Evolutionary conservation across 768 basidiomycete species (phyloP), one percentile per base, ranked within the genome.

Genomic region (Tricholoma saponaceum): DNA sequence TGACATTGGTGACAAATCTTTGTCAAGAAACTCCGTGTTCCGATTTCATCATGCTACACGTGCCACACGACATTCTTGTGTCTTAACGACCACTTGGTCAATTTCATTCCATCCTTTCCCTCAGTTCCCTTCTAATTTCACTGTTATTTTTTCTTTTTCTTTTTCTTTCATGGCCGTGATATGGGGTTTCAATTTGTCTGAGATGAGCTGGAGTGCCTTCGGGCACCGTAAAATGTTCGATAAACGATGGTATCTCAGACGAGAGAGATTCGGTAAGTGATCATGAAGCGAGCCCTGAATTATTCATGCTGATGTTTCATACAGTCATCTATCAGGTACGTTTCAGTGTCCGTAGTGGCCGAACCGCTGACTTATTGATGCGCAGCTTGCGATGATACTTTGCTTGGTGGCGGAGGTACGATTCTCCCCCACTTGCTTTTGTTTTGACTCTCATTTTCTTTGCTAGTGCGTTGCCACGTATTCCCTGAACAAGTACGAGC

Each of bases 161-260:
- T 18, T 25, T 18, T 20, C 52, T 22, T 52, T 41, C 20, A 71
- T 71, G 69, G 55, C 64, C 9, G 52, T 64, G 0, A 73, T 72
- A 14, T 72, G 69, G 69, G 72, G 72, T 9, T 74, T 75, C 52
- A 65, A 73, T 49, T 64, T 75, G 5, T 70, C 71, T 0, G 65
- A 71, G 52, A 73, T 74, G 68, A 63, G 61, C 26, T 72, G 69
- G 71, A 58, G 59, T 39, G 70, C 72, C 2, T 72, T 75, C 57
- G 47, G 62, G n/a, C 57, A 59, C 41, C 58, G 59, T 33, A 61
- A 67, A 35, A 73, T 74, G 72, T 69, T 73, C 47, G 69, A 72
- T 44, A 57, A 55, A 35, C 56, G 62, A 23, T 74, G 70, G 71
- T 64, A 71, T 57, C 63, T 75, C 25, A 59, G 73, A 16, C 60